Conservation (phyloP, 2,329 filamentous ascomycete species). For the Fusarium sp. region DNA sequence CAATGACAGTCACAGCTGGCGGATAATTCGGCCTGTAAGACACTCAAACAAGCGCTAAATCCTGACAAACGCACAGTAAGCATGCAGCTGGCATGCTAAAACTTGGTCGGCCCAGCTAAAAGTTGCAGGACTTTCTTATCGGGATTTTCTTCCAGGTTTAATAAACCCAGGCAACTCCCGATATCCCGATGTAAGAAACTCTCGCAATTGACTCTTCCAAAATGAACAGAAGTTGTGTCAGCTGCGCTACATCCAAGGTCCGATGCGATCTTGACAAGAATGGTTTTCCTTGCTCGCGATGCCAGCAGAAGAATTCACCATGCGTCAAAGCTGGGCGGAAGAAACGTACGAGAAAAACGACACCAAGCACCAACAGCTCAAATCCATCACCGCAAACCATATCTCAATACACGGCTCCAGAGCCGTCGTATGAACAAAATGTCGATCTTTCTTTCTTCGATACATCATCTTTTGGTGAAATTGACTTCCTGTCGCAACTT, state of each 20-base stretch:
- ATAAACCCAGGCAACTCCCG: neutral
- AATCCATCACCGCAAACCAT: neutral
- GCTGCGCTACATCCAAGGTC: neutral
- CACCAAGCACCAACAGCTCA: neutral
- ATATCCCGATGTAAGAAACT: neutral
- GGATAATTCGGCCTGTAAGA: neutral
- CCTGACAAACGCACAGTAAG: neutral
- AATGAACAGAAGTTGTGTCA: slow-evolving; percentile 7
- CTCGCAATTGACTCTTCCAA: rapidly evolving
- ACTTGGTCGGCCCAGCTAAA: neutral
- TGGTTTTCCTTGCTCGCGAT: neutral
- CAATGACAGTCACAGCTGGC: neutral
- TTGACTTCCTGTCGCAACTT: neutral
- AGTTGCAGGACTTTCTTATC: neutral
- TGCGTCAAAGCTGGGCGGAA: neutral
- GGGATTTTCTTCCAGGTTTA: neutral
- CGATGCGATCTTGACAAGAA: neutral
- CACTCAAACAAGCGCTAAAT: neutral
- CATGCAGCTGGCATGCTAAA: too few species aligned
- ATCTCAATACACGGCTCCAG: neutral
- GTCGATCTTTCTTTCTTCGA: neutral
- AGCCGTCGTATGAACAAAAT: neutral
- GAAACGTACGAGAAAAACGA: neutral
- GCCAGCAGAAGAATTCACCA: neutral
- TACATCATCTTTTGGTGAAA: neutral